phyloP scores from a whole-genome alignment of 139 green algal species.

The Chlorella sp. region DNA sequence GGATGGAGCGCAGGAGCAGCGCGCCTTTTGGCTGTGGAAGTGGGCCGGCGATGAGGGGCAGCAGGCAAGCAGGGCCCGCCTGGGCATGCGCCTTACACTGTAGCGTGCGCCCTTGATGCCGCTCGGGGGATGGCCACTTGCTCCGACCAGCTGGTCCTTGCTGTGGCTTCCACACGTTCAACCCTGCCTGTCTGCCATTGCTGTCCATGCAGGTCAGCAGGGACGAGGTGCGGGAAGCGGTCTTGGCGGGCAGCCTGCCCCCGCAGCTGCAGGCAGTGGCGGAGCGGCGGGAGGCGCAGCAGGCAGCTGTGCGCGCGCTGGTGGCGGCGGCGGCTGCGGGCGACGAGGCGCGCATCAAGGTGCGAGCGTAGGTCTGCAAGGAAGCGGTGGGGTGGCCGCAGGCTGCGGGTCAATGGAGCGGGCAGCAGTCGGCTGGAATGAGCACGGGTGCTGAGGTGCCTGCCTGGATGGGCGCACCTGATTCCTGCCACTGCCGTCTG shows the following conservation, averaged over 20 bases:
- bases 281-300: background rate
- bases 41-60: conserved; percentile 19
- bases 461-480: too few relatives aligned
- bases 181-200: background rate
- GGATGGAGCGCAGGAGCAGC: conserved; percentile 30
- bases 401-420: too few relatives aligned
- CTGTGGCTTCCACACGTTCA: background rate
- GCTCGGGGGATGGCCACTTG: background rate
- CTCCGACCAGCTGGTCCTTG: background rate
- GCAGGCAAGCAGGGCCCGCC: background rate
- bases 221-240: conserved; percentile 32
- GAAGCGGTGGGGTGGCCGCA: too few relatives aligned
- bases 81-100: too few relatives aligned
- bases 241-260: background rate
- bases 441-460: too few relatives aligned
- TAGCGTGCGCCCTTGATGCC: background rate
- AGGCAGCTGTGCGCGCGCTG: too few relatives aligned
- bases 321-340: too few relatives aligned
- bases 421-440: too few relatives aligned
- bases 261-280: conserved; percentile 5
- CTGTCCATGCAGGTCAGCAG: background rate
- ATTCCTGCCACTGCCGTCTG: background rate
- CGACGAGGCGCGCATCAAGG: too few relatives aligned
- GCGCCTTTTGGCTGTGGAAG: conserved; percentile 23
- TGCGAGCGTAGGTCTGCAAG: too few relatives aligned